Evolutionary conservation across 176 grass and related monocot genomes (phyloP).

Genomic region (Ensete ventricosum): DNA sequence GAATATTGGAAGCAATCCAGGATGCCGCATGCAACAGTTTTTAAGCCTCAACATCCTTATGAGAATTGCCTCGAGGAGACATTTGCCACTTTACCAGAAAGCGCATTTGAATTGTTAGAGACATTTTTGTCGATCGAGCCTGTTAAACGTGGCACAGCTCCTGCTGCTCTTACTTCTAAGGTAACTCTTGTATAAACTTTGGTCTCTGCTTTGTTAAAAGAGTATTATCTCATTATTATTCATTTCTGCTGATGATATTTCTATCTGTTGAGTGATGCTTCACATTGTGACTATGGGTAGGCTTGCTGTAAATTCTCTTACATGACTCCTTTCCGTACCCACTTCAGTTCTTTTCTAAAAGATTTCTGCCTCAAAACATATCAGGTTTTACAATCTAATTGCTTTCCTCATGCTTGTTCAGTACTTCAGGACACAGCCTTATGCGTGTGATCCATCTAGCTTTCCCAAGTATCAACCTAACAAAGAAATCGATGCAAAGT

Average conservation of each 20-base stretch:
- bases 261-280: too few species aligned
- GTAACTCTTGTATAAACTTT: too few species aligned
- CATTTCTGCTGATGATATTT: too few species aligned
- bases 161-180: slow-evolving; percentile 46
- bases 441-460: slow-evolving; percentile 46
- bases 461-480: slow-evolving; percentile 36
- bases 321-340: too few species aligned
- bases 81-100: slow-evolving; percentile 32
- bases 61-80: slow-evolving; percentile 37
- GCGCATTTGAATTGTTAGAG: slow-evolving; percentile 36
- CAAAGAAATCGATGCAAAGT: slow-evolving; percentile 55
- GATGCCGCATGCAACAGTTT: slow-evolving; percentile 33
- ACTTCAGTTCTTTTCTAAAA: slow-evolving; percentile 16
- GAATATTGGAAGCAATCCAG: slow-evolving; percentile 45
- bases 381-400: not conserved
- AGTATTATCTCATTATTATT: too few species aligned
- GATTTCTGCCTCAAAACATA: not conserved
- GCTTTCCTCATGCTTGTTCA: slow-evolving; percentile 17
- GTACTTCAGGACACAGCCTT: slow-evolving; percentile 57
- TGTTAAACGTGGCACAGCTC: slow-evolving; percentile 40
- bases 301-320: too few species aligned
- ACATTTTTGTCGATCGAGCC: slow-evolving; percentile 58
- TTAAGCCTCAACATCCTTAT: slow-evolving; percentile 17
- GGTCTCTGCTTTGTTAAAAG: too few species aligned
- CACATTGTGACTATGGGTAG: too few species aligned